Conservation (phyloP, 257 asterid species). For the Schizonepeta tenuifolia region DNA sequence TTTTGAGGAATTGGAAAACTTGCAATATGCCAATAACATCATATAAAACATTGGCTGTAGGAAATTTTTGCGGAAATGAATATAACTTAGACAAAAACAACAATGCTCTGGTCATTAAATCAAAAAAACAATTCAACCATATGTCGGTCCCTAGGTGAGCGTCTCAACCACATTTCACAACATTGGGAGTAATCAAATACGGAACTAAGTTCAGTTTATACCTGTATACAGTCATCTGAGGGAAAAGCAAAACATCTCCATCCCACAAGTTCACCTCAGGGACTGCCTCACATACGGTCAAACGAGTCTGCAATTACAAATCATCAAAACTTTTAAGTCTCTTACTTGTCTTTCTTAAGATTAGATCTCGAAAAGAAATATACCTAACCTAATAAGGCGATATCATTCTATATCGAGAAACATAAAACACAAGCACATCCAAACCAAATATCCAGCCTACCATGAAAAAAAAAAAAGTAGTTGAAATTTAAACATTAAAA, state of each 20-base stretch:
- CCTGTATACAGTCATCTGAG: constrained; percentile 91
- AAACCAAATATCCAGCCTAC: too few relatives aligned
- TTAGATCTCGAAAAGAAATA: not conserved
- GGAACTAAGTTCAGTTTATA: constrained; percentile 32
- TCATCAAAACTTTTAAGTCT: constrained; percentile 25
- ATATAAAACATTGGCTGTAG: not conserved
- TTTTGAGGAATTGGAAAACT: not conserved
- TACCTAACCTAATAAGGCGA: not conserved
- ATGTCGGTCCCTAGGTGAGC: not conserved
- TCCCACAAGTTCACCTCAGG: constrained; percentile 63
- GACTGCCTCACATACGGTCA: constrained; percentile 78
- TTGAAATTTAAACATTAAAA: constrained; percentile 8
- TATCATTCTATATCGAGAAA: not conserved
- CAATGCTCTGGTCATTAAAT: not conserved
- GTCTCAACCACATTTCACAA: not conserved
- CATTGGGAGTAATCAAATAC: not conserved
- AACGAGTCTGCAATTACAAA: constrained; percentile 64
- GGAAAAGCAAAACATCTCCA: constrained; percentile 88
- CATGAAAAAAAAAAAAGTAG: not conserved
- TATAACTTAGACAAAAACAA: not conserved
- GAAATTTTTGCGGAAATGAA: not conserved
- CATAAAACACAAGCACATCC: constrained; percentile 15
- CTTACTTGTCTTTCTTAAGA: not conserved
- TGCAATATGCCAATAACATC: not conserved
- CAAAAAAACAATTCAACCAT: not conserved